phyloP scores from a whole-genome alignment of 1,284 basidiomycete genomes.

The Grifola frondosa region DNA sequence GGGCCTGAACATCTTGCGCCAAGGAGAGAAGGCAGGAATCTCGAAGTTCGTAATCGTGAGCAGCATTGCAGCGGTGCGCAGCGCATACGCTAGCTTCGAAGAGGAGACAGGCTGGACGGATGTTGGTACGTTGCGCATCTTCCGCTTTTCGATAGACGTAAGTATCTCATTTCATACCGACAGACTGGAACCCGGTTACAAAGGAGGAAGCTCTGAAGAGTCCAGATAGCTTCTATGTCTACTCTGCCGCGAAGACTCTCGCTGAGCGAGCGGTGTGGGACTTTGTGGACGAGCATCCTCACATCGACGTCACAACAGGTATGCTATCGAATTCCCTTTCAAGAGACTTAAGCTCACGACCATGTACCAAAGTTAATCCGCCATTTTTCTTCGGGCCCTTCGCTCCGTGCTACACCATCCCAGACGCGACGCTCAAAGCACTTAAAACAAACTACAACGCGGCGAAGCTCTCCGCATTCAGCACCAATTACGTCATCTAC shows the following conservation, averaged over 20 bases:
- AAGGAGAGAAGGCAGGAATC: constrained; percentile 29
- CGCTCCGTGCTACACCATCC: constrained; percentile 3
- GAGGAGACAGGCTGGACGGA: no score
- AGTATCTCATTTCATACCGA: no score
- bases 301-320: constrained; percentile 27
- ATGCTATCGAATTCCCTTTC: no score
- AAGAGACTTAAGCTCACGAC: no score
- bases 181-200: constrained; percentile 23
- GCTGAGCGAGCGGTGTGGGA: constrained; percentile 28
- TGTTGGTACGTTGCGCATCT: constrained; percentile 14
- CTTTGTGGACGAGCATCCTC: constrained; percentile 23
- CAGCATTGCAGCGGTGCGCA: constrained; percentile 17
- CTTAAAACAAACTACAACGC: no score
- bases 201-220: constrained; percentile 17
- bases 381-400: constrained; percentile 17
- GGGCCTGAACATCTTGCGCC: constrained; percentile 28
- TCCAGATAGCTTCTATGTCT: constrained; percentile 10
- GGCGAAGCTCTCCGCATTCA: no score
- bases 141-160: no score
- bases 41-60: constrained; percentile 28
- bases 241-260: constrained; percentile 22
- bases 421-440: background rate
- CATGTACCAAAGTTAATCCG: constrained; percentile 13
- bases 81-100: no score
- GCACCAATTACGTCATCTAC: constrained; percentile 11